A percentile compares a stretch with the other conserved stretches of the same genome.
phyloP scores from a whole-genome alignment of 345 rosid species.

The Rhodomyrtus tomentosa region DNA sequence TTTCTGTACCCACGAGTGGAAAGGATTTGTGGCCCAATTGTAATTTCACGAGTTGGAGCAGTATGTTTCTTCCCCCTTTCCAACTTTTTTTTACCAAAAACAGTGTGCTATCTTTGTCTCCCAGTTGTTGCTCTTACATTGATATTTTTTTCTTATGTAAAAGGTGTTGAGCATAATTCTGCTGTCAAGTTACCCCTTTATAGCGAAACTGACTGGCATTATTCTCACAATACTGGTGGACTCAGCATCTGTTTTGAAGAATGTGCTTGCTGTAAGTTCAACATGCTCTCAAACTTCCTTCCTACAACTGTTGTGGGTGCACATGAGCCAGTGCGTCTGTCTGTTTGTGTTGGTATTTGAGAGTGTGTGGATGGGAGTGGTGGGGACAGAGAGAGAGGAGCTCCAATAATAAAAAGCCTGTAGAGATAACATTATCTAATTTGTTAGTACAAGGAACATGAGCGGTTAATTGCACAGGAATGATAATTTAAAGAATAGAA shows the following conservation, averaged over 20 bases:
- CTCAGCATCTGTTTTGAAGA: conserved; percentile 32
- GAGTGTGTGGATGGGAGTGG: background rate
- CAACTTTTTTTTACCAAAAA: background rate
- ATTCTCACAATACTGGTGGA: conserved; percentile 19
- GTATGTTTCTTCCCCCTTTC: conserved; percentile 9
- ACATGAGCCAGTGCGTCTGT: background rate
- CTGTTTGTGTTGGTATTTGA: background rate
- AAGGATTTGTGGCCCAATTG: conserved; percentile 29
- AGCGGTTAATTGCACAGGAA: background rate
- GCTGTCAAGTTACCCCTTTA: conserved; percentile 30
- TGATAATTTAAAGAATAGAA: background rate
- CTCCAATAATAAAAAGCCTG: background rate
- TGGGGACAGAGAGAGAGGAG: background rate
- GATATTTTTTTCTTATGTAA: background rate
- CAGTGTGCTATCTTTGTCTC: background rate
- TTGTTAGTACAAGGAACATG: background rate
- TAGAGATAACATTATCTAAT: background rate
- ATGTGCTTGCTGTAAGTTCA: conserved; percentile 31
- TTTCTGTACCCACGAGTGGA: conserved; percentile 30
- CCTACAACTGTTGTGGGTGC: background rate
- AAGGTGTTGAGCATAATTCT: conserved; percentile 28
- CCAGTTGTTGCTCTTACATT: background rate
- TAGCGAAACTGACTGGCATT: conserved; percentile 25
- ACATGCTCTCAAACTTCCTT: background rate
- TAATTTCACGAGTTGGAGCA: conserved; percentile 29